Conservation (phyloP, 208 protist species). For the Leishmania tarentolae region DNA sequence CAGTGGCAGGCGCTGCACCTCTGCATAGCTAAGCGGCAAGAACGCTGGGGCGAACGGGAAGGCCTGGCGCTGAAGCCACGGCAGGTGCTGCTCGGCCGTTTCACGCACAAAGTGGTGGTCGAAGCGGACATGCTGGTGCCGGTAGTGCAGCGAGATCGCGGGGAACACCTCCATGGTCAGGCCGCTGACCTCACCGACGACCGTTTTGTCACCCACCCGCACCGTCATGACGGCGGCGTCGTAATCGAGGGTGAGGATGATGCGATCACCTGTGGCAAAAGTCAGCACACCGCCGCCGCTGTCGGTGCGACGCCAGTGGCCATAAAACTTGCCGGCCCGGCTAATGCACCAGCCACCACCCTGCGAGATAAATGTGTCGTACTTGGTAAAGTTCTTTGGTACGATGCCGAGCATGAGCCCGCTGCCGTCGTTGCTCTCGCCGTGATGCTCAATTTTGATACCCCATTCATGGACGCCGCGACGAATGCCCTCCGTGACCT, state of each 20-base stretch:
- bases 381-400: constrained; percentile 88
- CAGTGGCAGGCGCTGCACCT: constrained; percentile 60
- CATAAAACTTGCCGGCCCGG: constrained; percentile 93
- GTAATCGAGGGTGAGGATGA: constrained; percentile 90
- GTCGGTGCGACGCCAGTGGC: constrained; percentile 89
- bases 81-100: constrained; percentile 41
- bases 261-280: constrained; percentile 87
- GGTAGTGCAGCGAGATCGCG: constrained; percentile 91
- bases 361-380: constrained; percentile 94
- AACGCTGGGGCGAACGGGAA: constrained; percentile 69
- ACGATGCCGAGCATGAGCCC: constrained; percentile 94
- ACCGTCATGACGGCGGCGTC: constrained; percentile 87
- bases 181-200: constrained; percentile 89
- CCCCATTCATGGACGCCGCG: constrained; percentile 92
- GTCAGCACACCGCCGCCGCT: constrained; percentile 48
- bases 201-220: constrained; percentile 76
- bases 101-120: constrained; percentile 85
- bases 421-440: constrained; percentile 91
- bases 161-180: constrained; percentile 89
- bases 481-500: constrained; percentile 88
- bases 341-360: constrained; percentile 93
- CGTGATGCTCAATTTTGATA: constrained; percentile 91
- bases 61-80: constrained; percentile 71
- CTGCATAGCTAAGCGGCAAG: constrained; percentile 43
- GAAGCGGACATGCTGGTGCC: constrained; percentile 92